Conservation (phyloP, 1,284 basidiomycete genomes). For the Uromyces viciae-fabae region DNA sequence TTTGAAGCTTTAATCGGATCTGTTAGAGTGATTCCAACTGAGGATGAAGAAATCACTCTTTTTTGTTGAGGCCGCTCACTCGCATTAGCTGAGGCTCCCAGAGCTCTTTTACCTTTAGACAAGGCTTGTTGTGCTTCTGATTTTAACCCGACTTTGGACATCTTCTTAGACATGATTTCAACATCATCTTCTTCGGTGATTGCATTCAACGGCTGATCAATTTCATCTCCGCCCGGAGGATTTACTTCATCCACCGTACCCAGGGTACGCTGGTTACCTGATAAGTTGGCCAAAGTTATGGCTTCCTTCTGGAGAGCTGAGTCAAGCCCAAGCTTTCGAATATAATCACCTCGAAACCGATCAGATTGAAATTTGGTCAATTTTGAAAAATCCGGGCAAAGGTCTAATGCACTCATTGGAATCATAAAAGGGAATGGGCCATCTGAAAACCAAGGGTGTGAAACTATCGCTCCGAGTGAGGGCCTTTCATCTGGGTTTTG, state of each 20-base stretch:
- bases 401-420: constrained; percentile 71
- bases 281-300: constrained; percentile 51
- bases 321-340: constrained; percentile 63
- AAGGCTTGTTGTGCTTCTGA: constrained; percentile 4
- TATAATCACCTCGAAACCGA: constrained; percentile 68
- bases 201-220: constrained; percentile 28
- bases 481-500: constrained; percentile 67
- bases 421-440: constrained; percentile 78
- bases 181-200: constrained; percentile 36
- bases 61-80: constrained; percentile 34
- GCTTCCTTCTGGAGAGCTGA: constrained; percentile 54
- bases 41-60: constrained; percentile 18
- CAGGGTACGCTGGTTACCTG: constrained; percentile 48
- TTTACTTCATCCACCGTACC: constrained; percentile 7
- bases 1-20: constrained; percentile 40
- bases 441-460: constrained; percentile 76
- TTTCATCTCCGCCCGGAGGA: constrained; percentile 30
- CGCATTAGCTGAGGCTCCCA: constrained; percentile 30
- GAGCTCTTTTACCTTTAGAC: constrained; percentile 24
- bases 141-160: constrained; percentile 24
- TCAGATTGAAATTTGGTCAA: constrained; percentile 65
- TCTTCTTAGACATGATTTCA: constrained; percentile 20
- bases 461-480: constrained; percentile 76
- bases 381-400: constrained; percentile 68
- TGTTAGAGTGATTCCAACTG: constrained; percentile 25